Conservation (phyloP, 495 filamentous ascomycete species). For the Friedmanniomyces endolithicus region DNA sequence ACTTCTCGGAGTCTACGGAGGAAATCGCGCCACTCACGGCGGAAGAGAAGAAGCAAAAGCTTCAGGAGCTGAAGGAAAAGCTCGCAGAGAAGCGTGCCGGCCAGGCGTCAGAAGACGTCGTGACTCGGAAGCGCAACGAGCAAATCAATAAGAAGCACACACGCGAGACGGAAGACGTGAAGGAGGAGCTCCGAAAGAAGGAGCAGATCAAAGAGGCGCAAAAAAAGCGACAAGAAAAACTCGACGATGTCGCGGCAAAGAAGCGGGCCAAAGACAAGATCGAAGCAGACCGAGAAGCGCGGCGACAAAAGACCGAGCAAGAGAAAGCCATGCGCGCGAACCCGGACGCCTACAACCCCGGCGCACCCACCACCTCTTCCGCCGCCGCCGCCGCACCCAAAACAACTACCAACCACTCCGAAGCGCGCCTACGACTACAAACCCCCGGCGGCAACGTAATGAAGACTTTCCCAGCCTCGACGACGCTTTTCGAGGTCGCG, state of each 20-base stretch:
- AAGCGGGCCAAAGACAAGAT: constrained; percentile 83
- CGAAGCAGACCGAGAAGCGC: constrained; percentile 75
- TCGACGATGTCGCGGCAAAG: constrained; percentile 74
- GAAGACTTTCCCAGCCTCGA: constrained; percentile 73
- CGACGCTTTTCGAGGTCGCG: constrained; percentile 88
- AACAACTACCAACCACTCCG: constrained; percentile 53
- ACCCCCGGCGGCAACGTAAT: constrained; percentile 57
- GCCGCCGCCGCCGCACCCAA: constrained; percentile 38
- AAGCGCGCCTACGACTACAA: constrained; percentile 73
- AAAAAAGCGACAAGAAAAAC: constrained; percentile 73
- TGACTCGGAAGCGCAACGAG: constrained; percentile 82
- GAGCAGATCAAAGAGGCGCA: constrained; percentile 82
- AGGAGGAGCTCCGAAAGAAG: constrained; percentile 61
- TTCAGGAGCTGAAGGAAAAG: constrained; percentile 61
- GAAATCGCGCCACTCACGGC: constrained; percentile 82
- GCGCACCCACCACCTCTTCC: constrained; percentile 17
- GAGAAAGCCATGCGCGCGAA: constrained; percentile 78
- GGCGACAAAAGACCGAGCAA: constrained; percentile 66
- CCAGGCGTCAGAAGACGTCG: constrained; percentile 63
- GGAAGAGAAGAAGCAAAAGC: constrained; percentile 71
- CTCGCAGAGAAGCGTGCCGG: constrained; percentile 59
- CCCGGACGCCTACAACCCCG: constrained; percentile 37
- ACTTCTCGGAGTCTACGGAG: constrained; percentile 88
- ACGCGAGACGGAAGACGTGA: constrained; percentile 29
- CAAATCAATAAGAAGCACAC: constrained; percentile 62